A percentile compares a stretch with the other conserved stretches of the same genome.
phyloP scores from a whole-genome alignment of 2,329 filamentous ascomycete species.

The Exophiala sp. region DNA sequence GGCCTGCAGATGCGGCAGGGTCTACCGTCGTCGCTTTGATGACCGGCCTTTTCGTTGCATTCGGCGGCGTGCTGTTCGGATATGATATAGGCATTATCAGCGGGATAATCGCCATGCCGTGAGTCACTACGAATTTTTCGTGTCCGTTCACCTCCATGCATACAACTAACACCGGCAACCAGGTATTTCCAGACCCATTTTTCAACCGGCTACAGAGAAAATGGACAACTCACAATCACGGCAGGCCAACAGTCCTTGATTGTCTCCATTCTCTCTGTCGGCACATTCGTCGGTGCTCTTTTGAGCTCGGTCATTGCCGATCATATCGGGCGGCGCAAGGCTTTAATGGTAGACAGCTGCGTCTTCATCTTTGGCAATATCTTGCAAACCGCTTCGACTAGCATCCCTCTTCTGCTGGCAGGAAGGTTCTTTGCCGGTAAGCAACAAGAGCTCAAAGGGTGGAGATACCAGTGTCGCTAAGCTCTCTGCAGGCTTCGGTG shows the following conservation, averaged over 20 bases:
- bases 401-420: constrained; percentile 71
- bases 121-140: neutral
- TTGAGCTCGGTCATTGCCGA: constrained; percentile 68
- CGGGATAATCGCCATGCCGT: too few species aligned
- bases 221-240: neutral
- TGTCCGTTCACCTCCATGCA: too few species aligned
- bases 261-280: constrained; percentile 76
- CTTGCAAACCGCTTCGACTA: constrained; percentile 58
- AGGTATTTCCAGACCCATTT: neutral
- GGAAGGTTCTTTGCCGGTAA: constrained; percentile 77
- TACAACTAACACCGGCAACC: neutral
- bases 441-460: too few species aligned
- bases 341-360: constrained; percentile 61
- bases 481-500: too few species aligned
- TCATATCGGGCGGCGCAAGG: constrained; percentile 63
- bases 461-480: too few species aligned
- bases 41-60: neutral
- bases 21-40: too few species aligned
- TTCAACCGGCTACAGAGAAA: neutral
- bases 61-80: constrained; percentile 6
- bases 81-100: constrained; percentile 9
- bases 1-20: too few species aligned
- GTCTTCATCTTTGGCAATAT: constrained; percentile 68
- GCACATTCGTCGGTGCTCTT: constrained; percentile 71
- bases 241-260: constrained; percentile 10